Evolutionary conservation across 805 yeast species (phyloP).

Genomic region (Cyberlindnera euphorbiiphila): DNA sequence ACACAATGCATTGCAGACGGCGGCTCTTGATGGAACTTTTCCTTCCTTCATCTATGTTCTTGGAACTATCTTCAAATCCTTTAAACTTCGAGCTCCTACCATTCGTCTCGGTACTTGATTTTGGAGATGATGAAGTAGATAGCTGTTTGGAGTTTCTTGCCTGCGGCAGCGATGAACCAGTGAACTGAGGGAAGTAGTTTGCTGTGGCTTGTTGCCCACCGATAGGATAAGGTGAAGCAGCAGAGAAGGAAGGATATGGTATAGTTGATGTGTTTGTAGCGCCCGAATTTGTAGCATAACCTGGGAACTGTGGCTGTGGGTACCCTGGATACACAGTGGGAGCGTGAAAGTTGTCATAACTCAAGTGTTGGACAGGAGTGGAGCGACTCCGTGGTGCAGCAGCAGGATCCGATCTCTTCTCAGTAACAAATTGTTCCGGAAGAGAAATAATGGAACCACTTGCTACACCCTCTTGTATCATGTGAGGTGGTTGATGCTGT

Average conservation of each 20-base stretch:
- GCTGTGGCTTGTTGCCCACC: no score
- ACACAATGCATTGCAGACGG: constrained; percentile 38
- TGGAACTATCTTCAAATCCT: background rate
- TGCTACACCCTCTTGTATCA: no score
- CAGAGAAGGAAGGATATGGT: background rate
- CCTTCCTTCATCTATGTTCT: background rate
- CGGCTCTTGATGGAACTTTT: background rate
- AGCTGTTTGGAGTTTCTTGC: background rate
- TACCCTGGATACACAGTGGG: background rate
- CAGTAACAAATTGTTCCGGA: background rate
- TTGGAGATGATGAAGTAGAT: constrained; percentile 1
- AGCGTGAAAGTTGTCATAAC: background rate
- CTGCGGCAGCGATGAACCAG: background rate
- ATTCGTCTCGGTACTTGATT: no score
- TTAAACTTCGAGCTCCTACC: no score
- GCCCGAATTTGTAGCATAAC: background rate
- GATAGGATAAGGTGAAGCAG: no score
- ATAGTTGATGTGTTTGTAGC: no score
- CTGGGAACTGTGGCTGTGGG: constrained; percentile 1
- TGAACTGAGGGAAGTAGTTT: constrained; percentile 3
- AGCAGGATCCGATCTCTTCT: no score
- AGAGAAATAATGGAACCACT: background rate
- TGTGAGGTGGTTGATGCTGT: no score
- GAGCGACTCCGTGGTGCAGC: background rate
- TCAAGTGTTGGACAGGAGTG: background rate